Conservation (phyloP, 768 basidiomycete genomes). For the Auricularia cornea region DNA sequence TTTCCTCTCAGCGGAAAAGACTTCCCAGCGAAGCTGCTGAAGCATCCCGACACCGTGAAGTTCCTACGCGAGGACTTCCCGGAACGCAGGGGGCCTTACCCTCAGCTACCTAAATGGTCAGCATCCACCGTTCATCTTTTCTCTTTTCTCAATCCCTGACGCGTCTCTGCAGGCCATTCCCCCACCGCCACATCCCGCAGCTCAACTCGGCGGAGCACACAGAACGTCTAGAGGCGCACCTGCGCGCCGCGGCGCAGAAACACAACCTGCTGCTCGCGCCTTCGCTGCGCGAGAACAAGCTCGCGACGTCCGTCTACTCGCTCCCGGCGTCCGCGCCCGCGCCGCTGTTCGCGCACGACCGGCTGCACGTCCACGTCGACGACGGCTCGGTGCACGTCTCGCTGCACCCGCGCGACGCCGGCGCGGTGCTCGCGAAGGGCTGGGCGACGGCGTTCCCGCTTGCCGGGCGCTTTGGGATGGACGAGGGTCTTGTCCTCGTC, state of each 20-base stretch:
- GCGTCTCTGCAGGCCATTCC: background rate
- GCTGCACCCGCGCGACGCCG: constrained; percentile 3
- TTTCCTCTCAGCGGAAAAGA: too few species aligned
- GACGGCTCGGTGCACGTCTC: constrained; percentile 2
- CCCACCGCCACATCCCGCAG: background rate
- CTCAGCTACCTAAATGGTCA: too few species aligned
- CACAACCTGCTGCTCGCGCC: constrained; percentile 1
- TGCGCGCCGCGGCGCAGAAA: background rate
- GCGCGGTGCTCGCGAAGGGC: constrained; percentile 1
- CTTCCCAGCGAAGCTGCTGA: too few species aligned
- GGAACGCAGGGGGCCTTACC: too few species aligned
- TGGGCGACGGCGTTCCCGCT: constrained; percentile 4
- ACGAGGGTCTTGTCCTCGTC: background rate
- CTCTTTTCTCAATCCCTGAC: too few species aligned
- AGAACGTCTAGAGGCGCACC: background rate
- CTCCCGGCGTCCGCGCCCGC: background rate
- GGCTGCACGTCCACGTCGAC: constrained; percentile 1
- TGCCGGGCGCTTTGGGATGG: background rate
- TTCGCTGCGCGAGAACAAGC: constrained; percentile 3
- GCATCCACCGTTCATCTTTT: too few species aligned
- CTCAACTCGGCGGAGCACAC: background rate
- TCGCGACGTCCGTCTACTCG: background rate
- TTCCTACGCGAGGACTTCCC: too few species aligned
- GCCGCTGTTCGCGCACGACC: background rate
- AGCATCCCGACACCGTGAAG: too few species aligned